Conservation (phyloP, 108 stramenopile genomes). For the Pinguiococcus pyrenoidosus region DNA sequence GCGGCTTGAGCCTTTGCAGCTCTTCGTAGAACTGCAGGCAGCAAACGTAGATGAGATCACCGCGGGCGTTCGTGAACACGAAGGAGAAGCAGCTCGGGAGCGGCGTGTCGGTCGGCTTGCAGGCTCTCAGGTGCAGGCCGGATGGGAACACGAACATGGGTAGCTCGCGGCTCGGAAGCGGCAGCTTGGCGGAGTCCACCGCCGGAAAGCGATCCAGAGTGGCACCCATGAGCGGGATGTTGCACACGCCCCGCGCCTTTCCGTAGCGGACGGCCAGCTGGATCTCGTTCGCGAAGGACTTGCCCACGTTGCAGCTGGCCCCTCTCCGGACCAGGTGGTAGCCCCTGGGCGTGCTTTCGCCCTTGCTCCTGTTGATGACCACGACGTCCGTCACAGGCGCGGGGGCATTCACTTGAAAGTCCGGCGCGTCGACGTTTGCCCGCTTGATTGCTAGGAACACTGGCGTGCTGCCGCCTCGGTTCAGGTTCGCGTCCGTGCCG, state of each 20-base stretch:
- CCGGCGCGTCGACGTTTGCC: too few species aligned
- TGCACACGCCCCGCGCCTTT: background rate
- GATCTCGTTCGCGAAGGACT: background rate
- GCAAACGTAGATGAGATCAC: conserved; percentile 28
- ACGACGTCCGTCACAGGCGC: background rate
- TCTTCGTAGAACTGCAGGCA: conserved; percentile 38
- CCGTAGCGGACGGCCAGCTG: background rate
- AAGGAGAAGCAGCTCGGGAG: conserved; percentile 38
- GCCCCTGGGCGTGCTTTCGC: background rate
- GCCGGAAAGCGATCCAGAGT: conserved; percentile 1
- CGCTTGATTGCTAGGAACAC: too few species aligned
- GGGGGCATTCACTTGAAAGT: too few species aligned
- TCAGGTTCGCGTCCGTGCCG: background rate
- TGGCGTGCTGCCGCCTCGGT: background rate
- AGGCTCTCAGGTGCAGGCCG: conserved; percentile 6
- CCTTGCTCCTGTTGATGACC: background rate
- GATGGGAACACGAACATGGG: conserved; percentile 41
- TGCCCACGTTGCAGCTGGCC: background rate
- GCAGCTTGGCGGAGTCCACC: background rate
- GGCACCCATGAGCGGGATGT: background rate
- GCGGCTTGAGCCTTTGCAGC: too few species aligned
- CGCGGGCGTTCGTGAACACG: conserved; percentile 35
- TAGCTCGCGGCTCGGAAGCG: conserved; percentile 23
- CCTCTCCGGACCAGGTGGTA: background rate
- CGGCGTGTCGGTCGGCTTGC: conserved; percentile 19